Base-by-base conservation (phyloP, 208 protist species). In the Leishmania aethiopica region DNA sequence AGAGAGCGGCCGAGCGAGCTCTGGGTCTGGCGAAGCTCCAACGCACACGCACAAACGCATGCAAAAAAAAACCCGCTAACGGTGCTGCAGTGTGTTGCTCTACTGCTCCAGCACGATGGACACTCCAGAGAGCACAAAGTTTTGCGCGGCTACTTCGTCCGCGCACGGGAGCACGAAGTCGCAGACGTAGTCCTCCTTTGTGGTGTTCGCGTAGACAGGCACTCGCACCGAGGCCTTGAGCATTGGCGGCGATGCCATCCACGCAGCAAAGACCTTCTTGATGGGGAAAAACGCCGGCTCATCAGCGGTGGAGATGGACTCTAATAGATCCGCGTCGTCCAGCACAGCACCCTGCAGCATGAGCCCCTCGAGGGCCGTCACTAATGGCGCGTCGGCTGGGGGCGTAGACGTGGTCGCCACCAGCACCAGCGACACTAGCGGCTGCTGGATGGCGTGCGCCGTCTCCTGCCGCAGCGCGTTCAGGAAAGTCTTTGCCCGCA, bases 391-490 rank as follows among this genome's bases (percentile, higher is more conserved):
- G 40, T 87, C 86, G 1, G 80, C 62, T 6, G 92, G 91, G 11
- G 96, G 86, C 17, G 86, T 78, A 19, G 87, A 92, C 22, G 88
- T 80, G 6, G 85, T 90, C 11, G 89, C 85, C 17, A 96, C 91
- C 49, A 98, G 90, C 57, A 77, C 53, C 51, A 98, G 86, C 15
- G 91, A 88, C 51, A 97, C 97, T 42, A 99, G 92, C 6, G 97
- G 90, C 80, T 92, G 84, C 64, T 86, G 77, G 28, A 88, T 86
- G 7, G 81, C 75, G 74, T 98, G 93, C 3, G 98, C 96, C 19
- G 97, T 99, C 84, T 99, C 92, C 89, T 99, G 98, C 4, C 98
- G 93, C 67, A 99, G 84, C 47, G 98, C 98, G 76, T 99, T 99
- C 40, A 99, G 82, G 80, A 99, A 99, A 53, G 97, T 99, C 76